Percentiles rank a stretch among this genome's conserved stretches.
Evolutionary conservation across 352 stramenopile genomes (phyloP).

Genomic region (Pythium brassicae): DNA sequence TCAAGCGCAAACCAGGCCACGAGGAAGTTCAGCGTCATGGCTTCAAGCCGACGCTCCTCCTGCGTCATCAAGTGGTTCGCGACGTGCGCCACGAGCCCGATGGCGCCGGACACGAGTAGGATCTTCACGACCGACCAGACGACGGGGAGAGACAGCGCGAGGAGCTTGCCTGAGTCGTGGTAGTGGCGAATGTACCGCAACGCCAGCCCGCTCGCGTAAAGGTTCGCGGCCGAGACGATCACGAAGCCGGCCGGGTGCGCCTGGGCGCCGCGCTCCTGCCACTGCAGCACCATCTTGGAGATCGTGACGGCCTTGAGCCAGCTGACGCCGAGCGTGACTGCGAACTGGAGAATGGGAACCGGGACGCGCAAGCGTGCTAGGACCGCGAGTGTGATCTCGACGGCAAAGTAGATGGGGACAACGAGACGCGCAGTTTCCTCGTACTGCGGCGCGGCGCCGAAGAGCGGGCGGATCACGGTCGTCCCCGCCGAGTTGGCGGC

Average conservation of each 20-base stretch:
- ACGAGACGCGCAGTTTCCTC: conserved; percentile 56
- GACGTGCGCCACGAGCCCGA: conserved; percentile 51
- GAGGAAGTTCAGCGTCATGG: conserved; percentile 47
- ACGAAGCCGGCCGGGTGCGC: conserved; percentile 60
- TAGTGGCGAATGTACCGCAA: conserved; percentile 55
- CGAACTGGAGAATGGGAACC: conserved; percentile 35
- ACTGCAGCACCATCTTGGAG: conserved; percentile 58
- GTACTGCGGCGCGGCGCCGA: conserved; percentile 48
- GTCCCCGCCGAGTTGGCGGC: conserved; percentile 62
- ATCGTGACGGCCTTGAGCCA: conserved; percentile 76
- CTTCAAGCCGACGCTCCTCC: conserved; percentile 44
- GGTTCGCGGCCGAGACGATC: conserved; percentile 54
- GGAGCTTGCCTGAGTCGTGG: conserved; percentile 25
- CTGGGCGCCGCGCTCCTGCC: conserved; percentile 30
- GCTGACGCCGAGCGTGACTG: conserved; percentile 53
- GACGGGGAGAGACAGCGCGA: conserved; percentile 28
- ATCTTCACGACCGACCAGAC: conserved; percentile 49
- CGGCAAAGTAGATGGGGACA: conserved; percentile 48
- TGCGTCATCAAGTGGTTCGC: conserved; percentile 55
- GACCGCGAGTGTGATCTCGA: conserved; percentile 34
- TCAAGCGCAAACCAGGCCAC: conserved; percentile 68
- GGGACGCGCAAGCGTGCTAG: conserved; percentile 37
- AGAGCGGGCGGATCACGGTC: conserved; percentile 55
- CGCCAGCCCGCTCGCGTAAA: conserved; percentile 64
- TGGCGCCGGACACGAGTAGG: conserved; percentile 24